A percentile compares a stretch with the other conserved stretches of the same genome.
phyloP scores from a whole-genome alignment of 768 basidiomycete genomes.

The Naganishia vishniacii region DNA sequence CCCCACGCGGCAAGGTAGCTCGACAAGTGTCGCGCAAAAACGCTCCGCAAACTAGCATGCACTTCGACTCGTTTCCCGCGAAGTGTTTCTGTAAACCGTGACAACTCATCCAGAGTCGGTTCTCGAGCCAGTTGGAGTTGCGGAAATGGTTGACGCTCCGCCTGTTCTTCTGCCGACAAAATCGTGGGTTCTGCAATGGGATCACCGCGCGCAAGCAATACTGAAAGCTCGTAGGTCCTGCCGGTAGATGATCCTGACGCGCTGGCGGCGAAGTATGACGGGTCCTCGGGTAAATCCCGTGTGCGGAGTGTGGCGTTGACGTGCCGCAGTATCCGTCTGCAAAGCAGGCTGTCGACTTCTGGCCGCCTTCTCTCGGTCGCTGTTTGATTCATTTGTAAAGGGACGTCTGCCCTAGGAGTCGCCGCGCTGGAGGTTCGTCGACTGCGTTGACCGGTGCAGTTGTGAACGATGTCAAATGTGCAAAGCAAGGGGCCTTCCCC shows the following conservation, averaged over 20 bases:
- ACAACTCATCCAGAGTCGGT: slow-evolving; percentile 72
- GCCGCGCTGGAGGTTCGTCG: slow-evolving; percentile 27
- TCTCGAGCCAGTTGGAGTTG: slow-evolving; percentile 60
- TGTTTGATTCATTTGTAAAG: slow-evolving; percentile 6
- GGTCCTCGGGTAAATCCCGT: slow-evolving; percentile 30
- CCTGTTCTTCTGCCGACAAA: slow-evolving; percentile 54
- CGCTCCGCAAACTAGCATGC: slow-evolving; percentile 77
- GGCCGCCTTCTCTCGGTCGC: slow-evolving; percentile 28
- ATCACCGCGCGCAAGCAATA: slow-evolving; percentile 54
- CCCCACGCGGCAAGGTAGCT: slow-evolving; percentile 93
- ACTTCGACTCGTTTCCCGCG: slow-evolving; percentile 76
- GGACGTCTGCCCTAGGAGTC: slow-evolving; percentile 20
- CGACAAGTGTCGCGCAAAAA: slow-evolving; percentile 87
- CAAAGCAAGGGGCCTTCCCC: slow-evolving; percentile 54
- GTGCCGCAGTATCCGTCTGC: slow-evolving; percentile 36
- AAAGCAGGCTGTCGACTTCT: slow-evolving; percentile 40
- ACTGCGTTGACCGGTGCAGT: slow-evolving; percentile 42
- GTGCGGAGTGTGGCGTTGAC: slow-evolving; percentile 38
- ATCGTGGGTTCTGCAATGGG: slow-evolving; percentile 56
- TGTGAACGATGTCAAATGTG: slow-evolving; percentile 59
- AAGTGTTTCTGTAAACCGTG: slow-evolving; percentile 71
- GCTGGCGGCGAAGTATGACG: slow-evolving; percentile 20
- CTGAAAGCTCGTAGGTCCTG: slow-evolving; percentile 59
- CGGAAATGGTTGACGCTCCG: slow-evolving; percentile 52
- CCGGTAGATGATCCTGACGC: slow-evolving; percentile 50